A percentile compares a stretch with the other conserved stretches of the same genome.
These are phyloP conservation scores for Jasminum sambac DNA, from an alignment of 257 asterid species.

Conservation along the genomic window DNA sequence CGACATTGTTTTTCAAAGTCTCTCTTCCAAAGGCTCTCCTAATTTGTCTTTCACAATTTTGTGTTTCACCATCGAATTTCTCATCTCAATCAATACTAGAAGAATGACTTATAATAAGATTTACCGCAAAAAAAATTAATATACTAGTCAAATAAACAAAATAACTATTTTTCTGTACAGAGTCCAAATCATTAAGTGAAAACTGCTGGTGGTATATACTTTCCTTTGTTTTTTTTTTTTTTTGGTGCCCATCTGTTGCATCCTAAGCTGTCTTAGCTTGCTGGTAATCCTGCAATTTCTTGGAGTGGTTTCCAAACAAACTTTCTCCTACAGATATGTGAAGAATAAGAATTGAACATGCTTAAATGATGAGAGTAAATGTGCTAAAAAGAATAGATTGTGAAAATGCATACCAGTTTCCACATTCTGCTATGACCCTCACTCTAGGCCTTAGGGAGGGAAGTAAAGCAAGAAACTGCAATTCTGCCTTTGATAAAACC, in stretches of 20 bases:
- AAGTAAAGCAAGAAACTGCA: constrained; percentile 66
- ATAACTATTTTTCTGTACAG: not conserved
- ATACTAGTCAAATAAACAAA: no score
- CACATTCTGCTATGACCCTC: constrained; percentile 85
- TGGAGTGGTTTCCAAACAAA: constrained; percentile 83
- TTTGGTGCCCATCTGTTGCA: no score
- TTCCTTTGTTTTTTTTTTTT: not conserved
- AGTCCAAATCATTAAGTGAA: not conserved
- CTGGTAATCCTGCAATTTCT: constrained; percentile 62
- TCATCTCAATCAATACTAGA: no score
- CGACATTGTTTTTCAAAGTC: no score
- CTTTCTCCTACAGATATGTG: constrained; percentile 58
- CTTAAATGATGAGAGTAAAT: not conserved
- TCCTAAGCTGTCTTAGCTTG: not conserved
- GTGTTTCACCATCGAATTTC: no score
- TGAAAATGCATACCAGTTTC: constrained; percentile 56
- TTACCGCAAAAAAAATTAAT: no score
- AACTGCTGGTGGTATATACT: not conserved
- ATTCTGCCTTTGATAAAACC: constrained; percentile 71
- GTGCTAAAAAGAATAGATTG: not conserved
- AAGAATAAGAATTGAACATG: constrained; percentile 4
- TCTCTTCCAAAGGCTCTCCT: no score
- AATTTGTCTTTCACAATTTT: no score
- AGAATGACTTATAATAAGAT: no score
- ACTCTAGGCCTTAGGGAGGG: constrained; percentile 77